A percentile compares a stretch with the other conserved stretches of the same genome.
Conservation (phyloP, 1,284 basidiomycete species). For the Ustanciosporium gigantosporum region DNA sequence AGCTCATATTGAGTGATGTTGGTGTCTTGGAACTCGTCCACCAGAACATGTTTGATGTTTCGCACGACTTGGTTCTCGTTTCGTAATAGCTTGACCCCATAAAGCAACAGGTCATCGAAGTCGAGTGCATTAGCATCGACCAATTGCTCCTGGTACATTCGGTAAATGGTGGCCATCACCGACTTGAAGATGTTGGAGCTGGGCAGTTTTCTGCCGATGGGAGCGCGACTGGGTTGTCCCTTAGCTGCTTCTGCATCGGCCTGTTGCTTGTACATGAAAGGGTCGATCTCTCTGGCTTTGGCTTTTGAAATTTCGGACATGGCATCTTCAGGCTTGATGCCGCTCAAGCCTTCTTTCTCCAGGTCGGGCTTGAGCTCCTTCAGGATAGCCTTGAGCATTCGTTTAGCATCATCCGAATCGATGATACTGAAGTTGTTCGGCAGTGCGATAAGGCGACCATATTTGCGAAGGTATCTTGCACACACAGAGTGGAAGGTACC, state of each 20-base stretch:
- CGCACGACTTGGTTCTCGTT: conserved; percentile 66
- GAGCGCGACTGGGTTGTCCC: conserved; percentile 3
- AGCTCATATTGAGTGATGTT: conserved; percentile 83
- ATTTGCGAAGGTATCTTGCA: conserved; percentile 71
- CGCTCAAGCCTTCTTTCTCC: conserved; percentile 64
- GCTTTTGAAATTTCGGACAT: conserved; percentile 76
- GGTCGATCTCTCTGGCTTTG: conserved; percentile 70
- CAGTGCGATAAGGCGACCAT: conserved; percentile 70
- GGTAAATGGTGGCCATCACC: conserved; percentile 65
- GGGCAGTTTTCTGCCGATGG: conserved; percentile 4
- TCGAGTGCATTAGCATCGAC: conserved; percentile 75
- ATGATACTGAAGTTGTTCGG: conserved; percentile 79
- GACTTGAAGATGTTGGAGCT: conserved; percentile 17
- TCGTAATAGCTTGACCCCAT: conserved; percentile 70
- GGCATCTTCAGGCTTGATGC: conserved; percentile 70
- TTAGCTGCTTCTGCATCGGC: conserved; percentile 21
- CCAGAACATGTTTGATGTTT: conserved; percentile 77
- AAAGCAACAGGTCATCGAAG: conserved; percentile 84
- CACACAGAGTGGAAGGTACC: conserved; percentile 83
- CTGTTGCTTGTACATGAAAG: conserved; percentile 10
- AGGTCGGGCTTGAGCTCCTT: conserved; percentile 67
- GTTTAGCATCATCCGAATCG: conserved; percentile 78
- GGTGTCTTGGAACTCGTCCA: conserved; percentile 92
- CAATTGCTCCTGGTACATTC: conserved; percentile 72
- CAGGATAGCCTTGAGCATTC: conserved; percentile 70